phyloP scores from a whole-genome alignment of 2,329 filamentous ascomycete species.

The Cytospora piceicola region DNA sequence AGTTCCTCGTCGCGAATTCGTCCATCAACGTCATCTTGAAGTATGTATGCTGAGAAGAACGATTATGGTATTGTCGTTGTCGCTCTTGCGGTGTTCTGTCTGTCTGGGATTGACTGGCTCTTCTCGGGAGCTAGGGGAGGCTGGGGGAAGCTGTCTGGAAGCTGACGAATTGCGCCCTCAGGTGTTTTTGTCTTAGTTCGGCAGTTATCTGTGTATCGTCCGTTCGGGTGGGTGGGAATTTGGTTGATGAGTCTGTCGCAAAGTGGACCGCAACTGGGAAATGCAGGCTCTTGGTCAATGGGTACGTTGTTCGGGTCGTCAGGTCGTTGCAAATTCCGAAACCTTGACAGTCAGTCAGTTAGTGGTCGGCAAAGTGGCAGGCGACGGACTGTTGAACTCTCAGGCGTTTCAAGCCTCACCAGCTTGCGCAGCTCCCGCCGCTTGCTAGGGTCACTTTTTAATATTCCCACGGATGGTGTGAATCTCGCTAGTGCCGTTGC shows the following conservation, averaged over 20 bases:
- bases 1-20: constrained; percentile 74
- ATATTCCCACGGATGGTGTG: constrained; percentile 23
- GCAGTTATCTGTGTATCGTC: constrained; percentile 3
- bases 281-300: constrained; percentile 20
- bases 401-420: constrained; percentile 30
- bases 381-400: constrained; percentile 6
- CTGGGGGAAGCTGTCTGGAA: constrained; percentile 1
- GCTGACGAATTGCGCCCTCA: constrained; percentile 12
- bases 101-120: constrained; percentile 3
- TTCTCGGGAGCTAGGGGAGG: constrained; percentile 4
- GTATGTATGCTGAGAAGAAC: constrained; percentile 31
- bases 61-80: constrained; percentile 15
- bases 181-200: constrained; percentile 10
- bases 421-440: constrained; percentile 28
- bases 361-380: constrained; percentile 21
- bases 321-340: constrained; percentile 19
- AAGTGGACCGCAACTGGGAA: constrained; percentile 11
- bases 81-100: constrained; percentile 4
- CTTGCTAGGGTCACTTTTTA: neutral
- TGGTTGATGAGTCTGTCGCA: constrained; percentile 11
- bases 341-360: constrained; percentile 10
- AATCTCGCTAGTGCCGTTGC: neutral
- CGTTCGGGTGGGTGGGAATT: neutral
- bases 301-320: neutral
- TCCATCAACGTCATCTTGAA: constrained; percentile 71